Percentiles rank a stretch among this genome's conserved stretches.
phyloP scores from a whole-genome alignment of 352 stramenopile genomes.

The Globisporangium heterothallicum region DNA sequence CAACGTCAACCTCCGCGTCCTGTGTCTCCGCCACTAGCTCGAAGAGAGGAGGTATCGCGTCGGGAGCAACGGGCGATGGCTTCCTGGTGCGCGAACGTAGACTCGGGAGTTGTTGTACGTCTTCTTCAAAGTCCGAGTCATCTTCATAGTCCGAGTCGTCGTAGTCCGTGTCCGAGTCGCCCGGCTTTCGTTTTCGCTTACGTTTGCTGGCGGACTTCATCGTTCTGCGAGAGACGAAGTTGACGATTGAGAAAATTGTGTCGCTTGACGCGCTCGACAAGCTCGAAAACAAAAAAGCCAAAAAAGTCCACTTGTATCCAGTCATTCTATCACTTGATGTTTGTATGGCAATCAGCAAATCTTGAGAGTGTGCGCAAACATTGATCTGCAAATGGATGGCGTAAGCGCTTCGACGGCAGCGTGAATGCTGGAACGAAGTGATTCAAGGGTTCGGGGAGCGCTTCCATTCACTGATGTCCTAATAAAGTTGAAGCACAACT shows the following conservation, averaged over 20 bases:
- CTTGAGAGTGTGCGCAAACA: conserved; percentile 1
- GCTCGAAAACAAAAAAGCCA: neutral
- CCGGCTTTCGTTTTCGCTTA: neutral
- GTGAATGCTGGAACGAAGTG: neutral
- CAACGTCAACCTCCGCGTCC: neutral
- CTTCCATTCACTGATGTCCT: conserved; percentile 1
- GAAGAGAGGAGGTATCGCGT: too few relatives aligned
- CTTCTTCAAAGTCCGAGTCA: too few relatives aligned
- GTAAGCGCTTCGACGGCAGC: neutral
- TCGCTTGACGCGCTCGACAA: neutral
- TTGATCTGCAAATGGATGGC: neutral
- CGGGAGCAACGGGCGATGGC: too few relatives aligned
- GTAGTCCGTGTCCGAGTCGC: neutral
- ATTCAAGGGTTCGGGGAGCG: neutral
- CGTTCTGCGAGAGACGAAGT: neutral
- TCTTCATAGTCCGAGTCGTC: neutral
- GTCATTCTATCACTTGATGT: neutral
- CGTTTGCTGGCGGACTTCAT: neutral
- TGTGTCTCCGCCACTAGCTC: too few relatives aligned
- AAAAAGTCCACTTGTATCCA: neutral
- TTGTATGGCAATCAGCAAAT: neutral
- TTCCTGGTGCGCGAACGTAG: too few relatives aligned
- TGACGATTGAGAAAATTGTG: neutral
- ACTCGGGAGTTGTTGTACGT: neutral
- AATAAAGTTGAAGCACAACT: conserved; percentile 2